Evolutionary conservation across 75 land plant species (phyloP).

Genomic region (Azolla pinnata): DNA sequence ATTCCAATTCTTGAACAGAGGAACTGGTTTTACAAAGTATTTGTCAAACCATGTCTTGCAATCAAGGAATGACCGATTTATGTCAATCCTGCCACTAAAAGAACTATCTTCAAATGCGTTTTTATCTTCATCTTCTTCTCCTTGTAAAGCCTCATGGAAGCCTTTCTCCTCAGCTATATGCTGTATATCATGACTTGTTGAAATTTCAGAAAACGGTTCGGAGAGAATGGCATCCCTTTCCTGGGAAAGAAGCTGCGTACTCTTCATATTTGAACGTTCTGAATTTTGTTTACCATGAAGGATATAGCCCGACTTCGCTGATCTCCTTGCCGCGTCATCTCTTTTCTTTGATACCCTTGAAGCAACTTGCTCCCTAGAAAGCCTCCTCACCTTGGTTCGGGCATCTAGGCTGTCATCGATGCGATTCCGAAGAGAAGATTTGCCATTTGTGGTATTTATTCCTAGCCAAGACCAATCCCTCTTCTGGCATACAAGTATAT

Average conservation of each 20-base stretch:
- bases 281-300: constrained; percentile 11
- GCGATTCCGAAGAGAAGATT: constrained; percentile 21
- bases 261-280: no score
- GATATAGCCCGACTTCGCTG: constrained; percentile 60
- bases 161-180: neutral
- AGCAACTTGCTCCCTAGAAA: constrained; percentile 65
- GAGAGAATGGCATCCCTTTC: no score
- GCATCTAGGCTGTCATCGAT: constrained; percentile 73
- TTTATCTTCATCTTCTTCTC: neutral
- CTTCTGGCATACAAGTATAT: constrained; percentile 71
- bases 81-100: neutral
- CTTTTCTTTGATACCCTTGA: constrained; percentile 41
- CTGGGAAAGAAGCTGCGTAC: no score
- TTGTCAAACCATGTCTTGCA: constrained; percentile 5
- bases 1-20: constrained; percentile 4
- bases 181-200: neutral
- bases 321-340: constrained; percentile 44
- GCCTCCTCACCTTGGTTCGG: constrained; percentile 64
- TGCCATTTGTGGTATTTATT: constrained; percentile 43
- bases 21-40: constrained; percentile 1
- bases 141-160: neutral
- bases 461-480: constrained; percentile 94
- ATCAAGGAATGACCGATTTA: neutral
- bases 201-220: neutral
- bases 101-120: neutral